Evolutionary conservation across 306 rosid species (phyloP).

Genomic region (Ormosia semicastrata): DNA sequence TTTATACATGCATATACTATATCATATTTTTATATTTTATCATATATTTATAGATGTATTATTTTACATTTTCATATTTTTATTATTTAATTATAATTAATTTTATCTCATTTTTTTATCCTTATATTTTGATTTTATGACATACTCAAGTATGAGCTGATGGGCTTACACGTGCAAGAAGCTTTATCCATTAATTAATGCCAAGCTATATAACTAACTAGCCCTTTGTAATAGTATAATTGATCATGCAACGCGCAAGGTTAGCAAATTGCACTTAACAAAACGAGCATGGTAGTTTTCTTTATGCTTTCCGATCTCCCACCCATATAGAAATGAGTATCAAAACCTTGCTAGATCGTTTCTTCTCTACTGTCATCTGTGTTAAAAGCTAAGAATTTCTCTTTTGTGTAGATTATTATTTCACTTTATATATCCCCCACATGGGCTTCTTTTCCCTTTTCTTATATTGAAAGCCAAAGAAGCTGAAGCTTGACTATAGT

Average conservation of each 20-base stretch:
- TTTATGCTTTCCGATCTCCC: neutral
- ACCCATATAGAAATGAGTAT: neutral
- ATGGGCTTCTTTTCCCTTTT: slow-evolving; percentile 22
- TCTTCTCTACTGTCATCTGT: neutral
- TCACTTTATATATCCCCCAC: slow-evolving; percentile 21
- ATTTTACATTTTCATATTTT: too few relatives aligned
- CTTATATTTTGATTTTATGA: too few relatives aligned
- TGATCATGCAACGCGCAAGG: neutral
- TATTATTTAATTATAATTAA: too few relatives aligned
- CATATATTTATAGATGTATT: too few relatives aligned
- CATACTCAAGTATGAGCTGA: too few relatives aligned
- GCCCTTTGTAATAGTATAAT: neutral
- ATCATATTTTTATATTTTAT: too few relatives aligned
- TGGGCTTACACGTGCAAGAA: too few relatives aligned
- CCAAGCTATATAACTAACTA: too few relatives aligned
- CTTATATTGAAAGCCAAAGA: slow-evolving; percentile 46
- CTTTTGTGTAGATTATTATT: slow-evolving; percentile 29
- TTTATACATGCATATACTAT: too few relatives aligned
- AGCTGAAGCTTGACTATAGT: slow-evolving; percentile 31
- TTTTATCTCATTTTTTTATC: too few relatives aligned
- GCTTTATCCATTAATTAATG: too few relatives aligned
- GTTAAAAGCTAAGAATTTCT: neutral
- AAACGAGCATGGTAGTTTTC: neutral
- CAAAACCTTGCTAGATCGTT: neutral
- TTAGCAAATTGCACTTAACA: neutral